Percentiles rank a stretch among this genome's conserved stretches.
phyloP scores from a whole-genome alignment of 805 yeast genomes.

The Candida saitoana region DNA sequence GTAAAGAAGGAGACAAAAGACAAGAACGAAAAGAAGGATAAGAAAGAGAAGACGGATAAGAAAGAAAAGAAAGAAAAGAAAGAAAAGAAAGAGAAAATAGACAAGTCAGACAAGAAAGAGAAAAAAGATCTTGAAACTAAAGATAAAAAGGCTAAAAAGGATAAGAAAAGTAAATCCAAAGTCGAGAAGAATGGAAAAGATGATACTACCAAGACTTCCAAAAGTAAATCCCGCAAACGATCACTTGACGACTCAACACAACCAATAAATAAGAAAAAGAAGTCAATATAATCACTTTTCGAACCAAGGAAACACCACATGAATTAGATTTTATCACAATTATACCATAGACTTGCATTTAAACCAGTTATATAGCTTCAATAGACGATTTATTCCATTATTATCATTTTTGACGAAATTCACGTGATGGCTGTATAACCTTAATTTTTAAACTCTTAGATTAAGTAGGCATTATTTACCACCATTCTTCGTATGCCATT shows the following conservation, averaged over 20 bases:
- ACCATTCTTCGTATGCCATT: background rate
- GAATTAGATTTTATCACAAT: too few species aligned
- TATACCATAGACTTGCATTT: too few species aligned
- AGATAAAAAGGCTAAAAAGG: constrained; percentile 11
- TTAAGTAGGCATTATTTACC: background rate
- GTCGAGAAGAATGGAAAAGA: background rate
- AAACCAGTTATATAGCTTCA: too few species aligned
- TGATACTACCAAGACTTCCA: background rate
- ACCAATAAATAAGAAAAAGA: constrained; percentile 1
- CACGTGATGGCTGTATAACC: too few species aligned
- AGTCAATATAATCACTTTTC: background rate
- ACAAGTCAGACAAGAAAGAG: constrained; percentile 8
- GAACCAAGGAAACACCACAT: too few species aligned
- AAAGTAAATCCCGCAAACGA: background rate
- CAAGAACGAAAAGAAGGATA: constrained; percentile 17
- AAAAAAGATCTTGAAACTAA: constrained; percentile 12
- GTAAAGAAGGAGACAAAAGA: constrained; percentile 17
- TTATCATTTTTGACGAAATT: too few species aligned
- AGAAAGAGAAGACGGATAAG: constrained; percentile 18
- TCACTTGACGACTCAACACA: background rate
- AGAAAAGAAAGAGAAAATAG: constrained; percentile 14
- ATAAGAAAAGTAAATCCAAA: constrained; percentile 10
- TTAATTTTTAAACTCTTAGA: background rate
- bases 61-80: constrained; percentile 18
- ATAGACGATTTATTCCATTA: too few species aligned